phyloP scores from a whole-genome alignment of 2,329 filamentous ascomycete genomes.

The Sclerotinia nivalis region DNA sequence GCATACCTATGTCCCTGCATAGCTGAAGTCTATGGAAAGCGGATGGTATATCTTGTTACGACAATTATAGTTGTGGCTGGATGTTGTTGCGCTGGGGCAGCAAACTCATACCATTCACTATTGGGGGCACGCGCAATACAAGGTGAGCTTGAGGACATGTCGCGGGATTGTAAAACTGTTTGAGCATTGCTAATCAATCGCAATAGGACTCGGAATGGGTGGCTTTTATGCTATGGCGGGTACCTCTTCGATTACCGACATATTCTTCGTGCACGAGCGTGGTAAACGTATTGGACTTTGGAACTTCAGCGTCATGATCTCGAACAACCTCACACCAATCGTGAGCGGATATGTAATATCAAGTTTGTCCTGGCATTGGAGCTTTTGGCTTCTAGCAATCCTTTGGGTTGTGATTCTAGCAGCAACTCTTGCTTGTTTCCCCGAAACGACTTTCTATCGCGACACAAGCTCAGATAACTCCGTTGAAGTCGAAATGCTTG shows the following conservation, averaged over 20 bases:
- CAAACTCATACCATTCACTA: background rate
- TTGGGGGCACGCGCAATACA: background rate
- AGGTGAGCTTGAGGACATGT: background rate
- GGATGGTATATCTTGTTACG: background rate
- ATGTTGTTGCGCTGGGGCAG: background rate
- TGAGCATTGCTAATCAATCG: background rate
- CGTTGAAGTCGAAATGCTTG: background rate
- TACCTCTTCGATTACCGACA: background rate
- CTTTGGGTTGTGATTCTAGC: background rate
- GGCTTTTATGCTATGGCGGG: background rate
- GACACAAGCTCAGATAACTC: background rate
- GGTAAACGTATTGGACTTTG: background rate
- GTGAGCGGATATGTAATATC: background rate
- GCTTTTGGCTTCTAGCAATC: background rate
- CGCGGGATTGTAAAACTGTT: background rate
- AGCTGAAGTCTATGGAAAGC: background rate
- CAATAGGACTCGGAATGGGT: background rate
- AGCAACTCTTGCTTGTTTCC: background rate
- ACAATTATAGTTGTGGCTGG: background rate
- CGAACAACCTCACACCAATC: background rate
- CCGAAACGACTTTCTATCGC: background rate
- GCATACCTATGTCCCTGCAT: background rate
- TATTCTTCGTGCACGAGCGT: background rate
- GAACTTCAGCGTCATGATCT: slow-evolving; percentile 2
- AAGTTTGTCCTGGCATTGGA: background rate